Evolutionary conservation across 208 protist species (phyloP).

Genomic region (Herpetomonas samuelpessoai): DNA sequence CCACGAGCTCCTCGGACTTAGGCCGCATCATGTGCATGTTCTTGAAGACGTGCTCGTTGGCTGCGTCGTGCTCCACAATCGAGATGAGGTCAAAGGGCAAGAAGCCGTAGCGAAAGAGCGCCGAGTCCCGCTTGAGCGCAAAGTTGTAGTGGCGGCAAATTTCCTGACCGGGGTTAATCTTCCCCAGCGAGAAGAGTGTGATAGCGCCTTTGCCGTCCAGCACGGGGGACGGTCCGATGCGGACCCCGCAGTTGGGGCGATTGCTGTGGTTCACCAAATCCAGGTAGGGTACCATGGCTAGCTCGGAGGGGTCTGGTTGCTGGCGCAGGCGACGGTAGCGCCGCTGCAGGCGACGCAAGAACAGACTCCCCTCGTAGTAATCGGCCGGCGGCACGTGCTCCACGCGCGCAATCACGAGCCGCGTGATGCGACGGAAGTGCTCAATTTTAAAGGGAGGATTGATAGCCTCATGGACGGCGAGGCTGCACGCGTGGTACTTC

Average conservation of each 20-base stretch:
- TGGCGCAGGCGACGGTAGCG: constrained; percentile 31
- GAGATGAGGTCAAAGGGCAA: constrained; percentile 89
- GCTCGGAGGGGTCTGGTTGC: constrained; percentile 38
- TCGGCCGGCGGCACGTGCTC: constrained; percentile 72
- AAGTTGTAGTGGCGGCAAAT: constrained; percentile 93
- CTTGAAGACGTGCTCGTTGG: constrained; percentile 68
- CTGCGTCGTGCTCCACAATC: constrained; percentile 81
- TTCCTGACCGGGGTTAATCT: constrained; percentile 75
- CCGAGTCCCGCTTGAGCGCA: constrained; percentile 65
- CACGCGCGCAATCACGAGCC: constrained; percentile 72
- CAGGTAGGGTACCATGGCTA: constrained; percentile 72
- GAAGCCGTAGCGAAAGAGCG: constrained; percentile 90
- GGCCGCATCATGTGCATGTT: constrained; percentile 52
- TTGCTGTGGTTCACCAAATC: constrained; percentile 91
- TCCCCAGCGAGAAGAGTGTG: constrained; percentile 69
- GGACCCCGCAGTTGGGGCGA: constrained; percentile 71
- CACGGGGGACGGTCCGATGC: constrained; percentile 53
- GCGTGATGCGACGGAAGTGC: constrained; percentile 77
- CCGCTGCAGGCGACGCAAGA: constrained; percentile 36
- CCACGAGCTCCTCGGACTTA: constrained; percentile 49
- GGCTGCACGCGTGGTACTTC: constrained; percentile 61
- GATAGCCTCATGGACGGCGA: constrained; percentile 53
- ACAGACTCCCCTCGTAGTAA: constrained; percentile 54
- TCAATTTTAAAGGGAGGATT: constrained; percentile 70
- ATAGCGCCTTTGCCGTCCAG: constrained; percentile 54